Percentiles rank a stretch among this genome's conserved stretches.
Conservation (phyloP, 371 early-diverging fungal genomes). For the Mucor indicus region DNA sequence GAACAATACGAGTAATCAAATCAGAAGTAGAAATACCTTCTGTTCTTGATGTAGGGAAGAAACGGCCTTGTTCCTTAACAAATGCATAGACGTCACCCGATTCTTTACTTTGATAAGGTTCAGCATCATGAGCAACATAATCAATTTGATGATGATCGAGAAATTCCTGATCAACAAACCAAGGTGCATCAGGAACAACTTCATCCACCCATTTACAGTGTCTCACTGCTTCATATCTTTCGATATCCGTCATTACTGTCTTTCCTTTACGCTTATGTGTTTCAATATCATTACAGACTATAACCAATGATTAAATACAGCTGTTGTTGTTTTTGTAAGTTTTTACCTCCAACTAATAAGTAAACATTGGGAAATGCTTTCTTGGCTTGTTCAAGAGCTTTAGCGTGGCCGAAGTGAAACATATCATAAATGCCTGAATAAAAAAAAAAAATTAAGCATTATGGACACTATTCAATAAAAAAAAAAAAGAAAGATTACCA, state of each 20-base stretch:
- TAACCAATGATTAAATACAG: not conserved
- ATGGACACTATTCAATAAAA: too few relatives aligned
- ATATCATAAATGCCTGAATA: conserved; percentile 86
- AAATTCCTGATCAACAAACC: conserved; percentile 89
- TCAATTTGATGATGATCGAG: conserved; percentile 89
- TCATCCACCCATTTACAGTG: conserved; percentile 98
- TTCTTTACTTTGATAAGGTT: conserved; percentile 83
- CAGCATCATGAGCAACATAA: conserved; percentile 97
- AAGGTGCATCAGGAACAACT: conserved; percentile 88
- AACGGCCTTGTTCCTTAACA: conserved; percentile 86
- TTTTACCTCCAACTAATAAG: conserved; percentile 85
- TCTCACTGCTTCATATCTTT: conserved; percentile 87
- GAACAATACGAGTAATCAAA: conserved; percentile 93
- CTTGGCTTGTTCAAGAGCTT: conserved; percentile 93
- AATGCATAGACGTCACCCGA: conserved; percentile 93
- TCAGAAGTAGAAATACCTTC: conserved; percentile 95
- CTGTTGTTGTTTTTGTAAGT: not conserved
- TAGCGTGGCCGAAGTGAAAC: conserved; percentile 95
- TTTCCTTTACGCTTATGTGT: conserved; percentile 91
- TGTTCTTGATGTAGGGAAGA: conserved; percentile 91
- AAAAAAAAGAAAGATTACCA: conserved; percentile 40
- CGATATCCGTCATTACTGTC: conserved; percentile 87
- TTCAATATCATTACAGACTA: conserved; percentile 83
- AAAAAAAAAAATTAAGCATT: not conserved
- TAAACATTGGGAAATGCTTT: conserved; percentile 86